phyloP scores from a whole-genome alignment of 2,329 filamentous ascomycete genomes.

The Exophiala lecanii-corni region DNA sequence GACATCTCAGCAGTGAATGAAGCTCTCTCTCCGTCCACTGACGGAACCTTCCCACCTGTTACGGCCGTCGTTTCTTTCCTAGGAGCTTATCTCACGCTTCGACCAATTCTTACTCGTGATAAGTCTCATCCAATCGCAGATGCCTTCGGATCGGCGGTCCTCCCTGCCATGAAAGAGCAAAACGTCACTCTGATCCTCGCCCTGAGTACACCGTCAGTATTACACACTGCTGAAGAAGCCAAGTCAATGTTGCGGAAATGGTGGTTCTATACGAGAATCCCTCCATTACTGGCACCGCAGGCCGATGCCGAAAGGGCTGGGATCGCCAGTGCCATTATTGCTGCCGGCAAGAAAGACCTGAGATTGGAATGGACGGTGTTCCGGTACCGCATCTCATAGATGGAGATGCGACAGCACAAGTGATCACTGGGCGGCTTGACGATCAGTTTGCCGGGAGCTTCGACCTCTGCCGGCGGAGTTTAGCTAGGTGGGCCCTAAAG shows the following conservation, averaged over 20 bases:
- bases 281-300: conserved; percentile 13
- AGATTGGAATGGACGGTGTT: conserved; percentile 18
- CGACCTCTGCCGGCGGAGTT: conserved; percentile 11
- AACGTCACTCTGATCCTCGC: conserved; percentile 14
- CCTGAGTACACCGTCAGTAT: conserved; percentile 14
- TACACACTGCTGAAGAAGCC: conserved; percentile 2
- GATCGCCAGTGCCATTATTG: conserved; percentile 12
- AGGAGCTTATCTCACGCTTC: conserved; percentile 10
- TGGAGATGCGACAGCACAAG: conserved; percentile 3
- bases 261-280: conserved; percentile 14
- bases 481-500: conserved; percentile 15
- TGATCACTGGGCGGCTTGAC: conserved; percentile 9
- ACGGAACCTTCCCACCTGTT: conserved; percentile 6
- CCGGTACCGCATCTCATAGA: conserved; percentile 14
- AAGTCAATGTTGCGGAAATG: conserved; percentile 13
- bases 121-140: conserved; percentile 17
- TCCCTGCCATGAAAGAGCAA: conserved; percentile 12
- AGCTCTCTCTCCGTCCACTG: conserved; percentile 8
- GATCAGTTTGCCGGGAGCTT: conserved; percentile 3
- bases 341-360: conserved; percentile 2
- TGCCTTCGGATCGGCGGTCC: conserved; percentile 8
- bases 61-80: conserved; percentile 16
- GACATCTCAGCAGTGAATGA: conserved; percentile 4
- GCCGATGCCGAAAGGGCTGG: conserved; percentile 17
- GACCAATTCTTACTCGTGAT: conserved; percentile 10